Conservation (phyloP, 2,329 filamentous ascomycete genomes). For the Paraphaeosphaeria minitans region DNA sequence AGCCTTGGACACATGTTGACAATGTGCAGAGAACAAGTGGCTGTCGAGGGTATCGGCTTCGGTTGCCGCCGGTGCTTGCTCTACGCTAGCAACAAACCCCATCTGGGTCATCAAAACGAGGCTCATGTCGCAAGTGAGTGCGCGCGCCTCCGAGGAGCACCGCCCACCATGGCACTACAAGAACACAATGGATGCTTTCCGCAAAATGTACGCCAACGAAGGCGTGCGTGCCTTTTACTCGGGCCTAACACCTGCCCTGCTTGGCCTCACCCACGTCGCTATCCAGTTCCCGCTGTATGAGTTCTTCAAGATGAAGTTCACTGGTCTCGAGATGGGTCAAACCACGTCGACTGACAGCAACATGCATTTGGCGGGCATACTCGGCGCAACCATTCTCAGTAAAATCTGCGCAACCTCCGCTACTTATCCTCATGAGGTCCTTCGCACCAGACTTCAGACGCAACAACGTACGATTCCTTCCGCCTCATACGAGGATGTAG, state of each 20-base stretch:
- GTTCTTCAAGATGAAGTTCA: conserved; percentile 87
- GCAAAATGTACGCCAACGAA: conserved; percentile 93
- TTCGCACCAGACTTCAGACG: conserved; percentile 90
- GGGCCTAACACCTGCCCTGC: conserved; percentile 85
- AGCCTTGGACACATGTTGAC: conserved; percentile 1
- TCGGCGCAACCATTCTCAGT: conserved; percentile 87
- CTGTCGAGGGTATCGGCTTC: conserved; percentile 87
- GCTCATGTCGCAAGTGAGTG: conserved; percentile 88
- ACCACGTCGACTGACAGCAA: conserved; percentile 61
- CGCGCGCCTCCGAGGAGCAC: conserved; percentile 58
- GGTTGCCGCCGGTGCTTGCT: conserved; percentile 86
- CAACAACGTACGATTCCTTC: conserved; percentile 72
- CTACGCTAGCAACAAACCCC: conserved; percentile 92
- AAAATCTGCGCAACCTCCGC: conserved; percentile 93
- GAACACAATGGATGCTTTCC: conserved; percentile 86
- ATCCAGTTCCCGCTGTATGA: conserved; percentile 98
- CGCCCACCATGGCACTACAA: conserved; percentile 88
- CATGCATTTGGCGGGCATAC: conserved; percentile 80
- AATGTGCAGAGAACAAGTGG: conserved; percentile 63
- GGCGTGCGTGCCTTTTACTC: conserved; percentile 93
- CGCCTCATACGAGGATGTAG: conserved; percentile 55
- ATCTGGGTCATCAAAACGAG: conserved; percentile 99
- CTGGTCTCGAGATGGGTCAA: conserved; percentile 84
- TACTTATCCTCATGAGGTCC: conserved; percentile 96
- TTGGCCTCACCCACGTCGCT: conserved; percentile 92